These are phyloP conservation scores for Tylopilus plumbeoviolaceoides DNA, from an alignment of 768 basidiomycete genomes.

Conservation along the genomic window DNA sequence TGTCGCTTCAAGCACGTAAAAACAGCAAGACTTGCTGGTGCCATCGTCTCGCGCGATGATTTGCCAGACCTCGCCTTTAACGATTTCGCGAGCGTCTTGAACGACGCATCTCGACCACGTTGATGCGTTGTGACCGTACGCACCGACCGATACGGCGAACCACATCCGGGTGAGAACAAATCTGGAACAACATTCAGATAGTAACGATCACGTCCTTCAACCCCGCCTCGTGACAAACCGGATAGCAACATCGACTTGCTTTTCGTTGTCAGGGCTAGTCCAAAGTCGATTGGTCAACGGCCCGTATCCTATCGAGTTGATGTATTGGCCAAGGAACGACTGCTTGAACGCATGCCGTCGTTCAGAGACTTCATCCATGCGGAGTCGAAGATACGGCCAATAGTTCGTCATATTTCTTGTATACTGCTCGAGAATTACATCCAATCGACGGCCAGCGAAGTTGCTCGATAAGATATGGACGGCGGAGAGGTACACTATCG, in stretches of 20 bases:
- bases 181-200: constrained; percentile 33
- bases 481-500: constrained; percentile 62
- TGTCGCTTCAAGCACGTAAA: constrained; percentile 65
- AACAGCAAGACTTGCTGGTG: constrained; percentile 26
- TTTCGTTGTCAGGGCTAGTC: constrained; percentile 54
- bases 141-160: constrained; percentile 56
- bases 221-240: constrained; percentile 38
- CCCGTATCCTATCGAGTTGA: constrained; percentile 26
- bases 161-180: constrained; percentile 62
- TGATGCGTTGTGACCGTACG: constrained; percentile 27
- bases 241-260: constrained; percentile 52
- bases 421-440: constrained; percentile 35
- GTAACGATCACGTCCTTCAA: not conserved
- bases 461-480: constrained; percentile 39
- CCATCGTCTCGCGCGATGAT: constrained; percentile 23
- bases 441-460: constrained; percentile 50
- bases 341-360: constrained; percentile 38
- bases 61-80: constrained; percentile 43
- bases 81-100: constrained; percentile 47
- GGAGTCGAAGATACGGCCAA: constrained; percentile 66
- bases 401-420: constrained; percentile 51
- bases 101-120: constrained; percentile 38
- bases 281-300: constrained; percentile 45
- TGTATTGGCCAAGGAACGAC: constrained; percentile 48
- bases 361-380: constrained; percentile 40